Conservation (phyloP, 2,329 filamentous ascomycete species). For the Ophidiomyces ophidiicola region DNA sequence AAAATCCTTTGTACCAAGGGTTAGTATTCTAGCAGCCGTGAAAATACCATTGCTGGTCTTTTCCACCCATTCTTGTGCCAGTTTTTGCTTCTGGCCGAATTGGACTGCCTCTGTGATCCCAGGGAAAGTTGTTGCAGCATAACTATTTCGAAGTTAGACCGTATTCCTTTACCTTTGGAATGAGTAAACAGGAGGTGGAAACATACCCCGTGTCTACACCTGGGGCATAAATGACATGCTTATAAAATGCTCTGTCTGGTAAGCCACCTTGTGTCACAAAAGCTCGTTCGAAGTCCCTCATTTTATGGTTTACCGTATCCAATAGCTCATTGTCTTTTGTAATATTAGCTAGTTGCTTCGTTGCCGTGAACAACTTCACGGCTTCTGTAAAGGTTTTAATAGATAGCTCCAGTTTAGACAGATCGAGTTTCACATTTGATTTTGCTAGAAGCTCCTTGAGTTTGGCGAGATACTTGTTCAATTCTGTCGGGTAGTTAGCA, state of each 20-base stretch:
- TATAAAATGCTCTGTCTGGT: constrained; percentile 35
- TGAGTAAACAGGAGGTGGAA: not conserved
- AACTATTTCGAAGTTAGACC: constrained; percentile 9
- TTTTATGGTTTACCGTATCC: constrained; percentile 33
- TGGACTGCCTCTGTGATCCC: constrained; percentile 21
- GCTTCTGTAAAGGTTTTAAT: constrained; percentile 26
- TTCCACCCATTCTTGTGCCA: constrained; percentile 19
- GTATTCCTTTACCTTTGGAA: not conserved
- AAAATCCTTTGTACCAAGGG: not conserved
- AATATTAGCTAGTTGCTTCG: constrained; percentile 8
- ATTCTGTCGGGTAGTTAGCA: constrained; percentile 27
- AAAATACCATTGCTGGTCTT: constrained; percentile 18
- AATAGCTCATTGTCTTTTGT: constrained; percentile 11
- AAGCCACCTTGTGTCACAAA: constrained; percentile 38
- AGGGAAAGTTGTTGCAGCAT: constrained; percentile 19
- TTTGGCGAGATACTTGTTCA: constrained; percentile 26
- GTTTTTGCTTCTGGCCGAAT: constrained; percentile 15
- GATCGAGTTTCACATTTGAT: constrained; percentile 14
- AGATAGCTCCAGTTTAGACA: constrained; percentile 21
- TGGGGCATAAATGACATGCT: constrained; percentile 38
- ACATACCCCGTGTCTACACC: constrained; percentile 28
- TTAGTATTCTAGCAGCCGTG: constrained; percentile 17
- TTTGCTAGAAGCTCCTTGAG: constrained; percentile 24
- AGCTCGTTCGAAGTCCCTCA: constrained; percentile 35
- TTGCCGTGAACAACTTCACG: constrained; percentile 16